Base-by-base conservation (phyloP, 1,284 basidiomycete species). In the Phenoliferia sp. region DNA sequence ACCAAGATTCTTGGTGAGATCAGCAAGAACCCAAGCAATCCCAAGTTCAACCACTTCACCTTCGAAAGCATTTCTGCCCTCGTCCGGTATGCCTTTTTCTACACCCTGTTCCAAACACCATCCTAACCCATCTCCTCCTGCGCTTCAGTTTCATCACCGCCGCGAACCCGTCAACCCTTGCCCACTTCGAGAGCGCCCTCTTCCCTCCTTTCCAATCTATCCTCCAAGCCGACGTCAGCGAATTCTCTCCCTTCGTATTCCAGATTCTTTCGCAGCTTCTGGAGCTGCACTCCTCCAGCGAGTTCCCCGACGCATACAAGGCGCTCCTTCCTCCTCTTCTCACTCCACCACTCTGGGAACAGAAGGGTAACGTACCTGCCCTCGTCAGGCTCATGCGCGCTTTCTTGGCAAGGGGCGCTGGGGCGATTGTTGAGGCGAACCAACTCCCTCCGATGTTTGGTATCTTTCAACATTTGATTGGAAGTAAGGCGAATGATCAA, bases 221-320 rank as follows among this genome's bases (percentile, higher is more conserved):
- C 76, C 80, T 99, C 4, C 87, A 92, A 73, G 87, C 92, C 75
- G 95, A 99, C 73, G 92, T 98, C 33, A 88, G 92, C 72, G 95
- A 98, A 81, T 99, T 97, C 78, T 90, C 96, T 62, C 95, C 95
- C 2, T 99, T 95, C 78, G 90, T 92, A 62, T 98, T 99, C 84
- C 96, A 99, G 78, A 87, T 99, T 73, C 86, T 98, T 35, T 90
- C 94, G 0, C 95, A 99, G 79, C 92, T 99, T 84, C 87, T 99
- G 44, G 91, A 94, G 73, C 82, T 92, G 12, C 94, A 95, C 75
- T 80, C 81, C 0, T 78, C 81, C 6, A 75, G 71, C 48, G 76
- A 78, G 28, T 59, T 96, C 10, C 93, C 95, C 0, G 81, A 83
- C 0, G 85, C 88, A 65, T 99, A 98, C 80, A 86, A 87, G 39